A percentile compares a stretch with the other conserved stretches of the same genome.
Conservation (phyloP, 2,329 filamentous ascomycete species). For the Fusarium sambucinum region DNA sequence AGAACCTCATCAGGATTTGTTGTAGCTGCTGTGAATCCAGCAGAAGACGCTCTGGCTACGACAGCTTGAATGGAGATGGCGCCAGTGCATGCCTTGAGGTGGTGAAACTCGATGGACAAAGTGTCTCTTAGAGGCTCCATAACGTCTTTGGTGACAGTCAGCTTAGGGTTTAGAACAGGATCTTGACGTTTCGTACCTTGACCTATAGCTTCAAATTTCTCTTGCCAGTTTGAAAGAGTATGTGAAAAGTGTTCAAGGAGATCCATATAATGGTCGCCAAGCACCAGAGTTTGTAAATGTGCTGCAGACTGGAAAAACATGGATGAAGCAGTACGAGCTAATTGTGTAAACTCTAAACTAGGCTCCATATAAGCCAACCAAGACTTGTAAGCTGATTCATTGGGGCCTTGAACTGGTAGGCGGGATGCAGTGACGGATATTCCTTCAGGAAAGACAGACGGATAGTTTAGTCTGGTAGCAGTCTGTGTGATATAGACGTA, state of each 20-base stretch:
- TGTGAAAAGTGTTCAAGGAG: constrained; percentile 35
- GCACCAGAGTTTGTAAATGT: constrained; percentile 34
- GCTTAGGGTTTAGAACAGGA: no score
- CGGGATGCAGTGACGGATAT: constrained; percentile 20
- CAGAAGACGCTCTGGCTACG: constrained; percentile 27
- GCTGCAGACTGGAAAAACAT: constrained; percentile 41
- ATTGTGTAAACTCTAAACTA: constrained; percentile 33
- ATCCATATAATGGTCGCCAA: constrained; percentile 34
- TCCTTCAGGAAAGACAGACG: constrained; percentile 22
- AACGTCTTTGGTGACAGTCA: no score
- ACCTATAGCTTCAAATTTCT: constrained; percentile 13
- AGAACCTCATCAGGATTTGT: constrained; percentile 22
- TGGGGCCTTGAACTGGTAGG: background rate
- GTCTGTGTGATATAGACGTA: constrained; percentile 41
- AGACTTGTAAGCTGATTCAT: constrained; percentile 1
- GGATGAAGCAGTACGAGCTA: constrained; percentile 34
- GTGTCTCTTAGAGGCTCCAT: constrained; percentile 16
- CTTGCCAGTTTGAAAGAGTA: constrained; percentile 32
- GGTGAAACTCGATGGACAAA: constrained; percentile 36
- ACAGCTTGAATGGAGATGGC: constrained; percentile 43
- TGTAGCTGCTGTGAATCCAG: constrained; percentile 8
- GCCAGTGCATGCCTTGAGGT: constrained; percentile 38
- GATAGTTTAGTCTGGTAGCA: constrained; percentile 14
- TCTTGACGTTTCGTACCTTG: no score
- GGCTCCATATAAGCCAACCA: constrained; percentile 36